These are phyloP conservation scores for Pyracantha coccinea DNA, from an alignment of 331 rosid genomes.

Conservation along the genomic window DNA sequence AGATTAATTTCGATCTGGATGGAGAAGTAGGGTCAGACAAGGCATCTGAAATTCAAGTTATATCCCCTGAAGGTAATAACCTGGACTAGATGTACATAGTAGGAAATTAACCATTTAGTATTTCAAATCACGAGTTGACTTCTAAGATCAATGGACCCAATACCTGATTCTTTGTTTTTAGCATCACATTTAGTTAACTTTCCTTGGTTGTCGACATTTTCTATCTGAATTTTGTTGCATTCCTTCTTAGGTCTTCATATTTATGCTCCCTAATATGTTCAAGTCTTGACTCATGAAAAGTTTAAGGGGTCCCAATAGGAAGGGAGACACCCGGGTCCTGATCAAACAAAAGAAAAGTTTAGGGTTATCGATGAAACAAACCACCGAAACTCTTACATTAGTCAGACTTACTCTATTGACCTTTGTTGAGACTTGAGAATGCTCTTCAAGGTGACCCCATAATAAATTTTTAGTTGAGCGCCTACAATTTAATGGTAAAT, in stretches of 20 bases:
- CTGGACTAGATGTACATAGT: not conserved
- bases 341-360: too few relatives aligned
- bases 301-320: too few relatives aligned
- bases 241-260: not conserved
- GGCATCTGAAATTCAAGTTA: constrained; percentile 27
- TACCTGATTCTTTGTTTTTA: not conserved
- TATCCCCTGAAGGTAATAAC: constrained; percentile 41
- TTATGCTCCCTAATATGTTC: not conserved
- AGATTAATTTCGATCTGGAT: constrained; percentile 19
- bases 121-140: not conserved
- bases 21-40: constrained; percentile 31
- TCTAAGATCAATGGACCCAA: not conserved
- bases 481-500: too few relatives aligned
- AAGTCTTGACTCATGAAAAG: too few relatives aligned
- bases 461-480: not conserved
- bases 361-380: not conserved
- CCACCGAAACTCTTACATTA: not conserved
- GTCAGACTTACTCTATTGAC: too few relatives aligned
- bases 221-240: not conserved
- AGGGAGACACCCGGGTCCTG: too few relatives aligned
- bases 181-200: not conserved
- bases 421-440: not conserved
- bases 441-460: not conserved
- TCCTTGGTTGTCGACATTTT: not conserved
- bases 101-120: not conserved